Evolutionary conservation across 805 yeast species (phyloP).

Genomic region (Babjeviella inositovora): DNA sequence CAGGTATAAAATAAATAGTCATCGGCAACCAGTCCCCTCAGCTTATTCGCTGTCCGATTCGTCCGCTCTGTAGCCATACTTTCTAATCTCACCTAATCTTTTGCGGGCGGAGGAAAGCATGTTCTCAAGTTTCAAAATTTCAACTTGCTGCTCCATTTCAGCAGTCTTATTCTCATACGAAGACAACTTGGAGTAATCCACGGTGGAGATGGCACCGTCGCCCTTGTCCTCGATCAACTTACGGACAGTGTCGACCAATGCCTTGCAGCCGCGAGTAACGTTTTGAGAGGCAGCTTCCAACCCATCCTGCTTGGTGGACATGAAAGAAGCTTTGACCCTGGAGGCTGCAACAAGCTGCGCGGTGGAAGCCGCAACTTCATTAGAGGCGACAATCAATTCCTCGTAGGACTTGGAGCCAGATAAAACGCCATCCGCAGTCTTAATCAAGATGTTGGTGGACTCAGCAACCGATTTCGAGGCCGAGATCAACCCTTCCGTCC

Average conservation of each 20-base stretch:
- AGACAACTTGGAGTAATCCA: conserved; percentile 54
- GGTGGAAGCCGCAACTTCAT: conserved; percentile 84
- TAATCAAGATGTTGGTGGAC: conserved; percentile 67
- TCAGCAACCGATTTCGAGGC: conserved; percentile 81
- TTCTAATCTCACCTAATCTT: conserved; percentile 72
- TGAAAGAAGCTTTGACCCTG: conserved; percentile 65
- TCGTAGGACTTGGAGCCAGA: conserved; percentile 52
- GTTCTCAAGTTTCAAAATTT: conserved; percentile 70
- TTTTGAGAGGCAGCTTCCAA: conserved; percentile 53
- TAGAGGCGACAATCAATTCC: conserved; percentile 77
- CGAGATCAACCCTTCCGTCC: conserved; percentile 89
- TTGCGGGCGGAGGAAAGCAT: conserved; percentile 58
- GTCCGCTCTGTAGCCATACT: conserved; percentile 52
- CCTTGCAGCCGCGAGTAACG: conserved; percentile 65
- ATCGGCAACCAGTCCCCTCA: too few relatives aligned
- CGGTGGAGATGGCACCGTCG: conserved; percentile 17
- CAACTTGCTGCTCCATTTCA: conserved; percentile 90
- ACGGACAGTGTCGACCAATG: conserved; percentile 58
- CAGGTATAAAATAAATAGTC: neutral
- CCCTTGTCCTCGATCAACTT: conserved; percentile 24
- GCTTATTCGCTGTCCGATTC: conserved; percentile 35
- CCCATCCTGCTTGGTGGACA: conserved; percentile 61
- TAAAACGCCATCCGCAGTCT: conserved; percentile 77
- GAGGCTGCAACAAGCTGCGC: conserved; percentile 89
- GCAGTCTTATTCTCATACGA: conserved; percentile 72